Base-by-base conservation (phyloP, 192 early-diverging fungal species). In the Dissophora ornata region DNA sequence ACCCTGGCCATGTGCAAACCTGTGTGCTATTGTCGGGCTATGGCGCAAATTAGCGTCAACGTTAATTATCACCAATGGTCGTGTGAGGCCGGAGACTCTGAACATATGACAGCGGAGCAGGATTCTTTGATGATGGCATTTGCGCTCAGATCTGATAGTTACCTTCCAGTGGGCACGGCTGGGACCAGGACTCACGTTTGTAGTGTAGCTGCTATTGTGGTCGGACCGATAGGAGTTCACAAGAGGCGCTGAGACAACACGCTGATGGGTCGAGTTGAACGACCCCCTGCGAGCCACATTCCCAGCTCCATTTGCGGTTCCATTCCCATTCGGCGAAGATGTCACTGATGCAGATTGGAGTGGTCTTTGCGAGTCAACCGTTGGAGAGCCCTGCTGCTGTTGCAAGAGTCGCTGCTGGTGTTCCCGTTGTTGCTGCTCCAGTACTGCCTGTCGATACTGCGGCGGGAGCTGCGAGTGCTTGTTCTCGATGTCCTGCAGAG, bases 131-230 rank as follows among this genome's bases (percentile, higher is more conserved):
- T 38, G 36, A 38, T 38, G 7, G 36, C 36, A 13, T 38, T 6
- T 38, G 36, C 36, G 36, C 13, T 13, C 36, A 38, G 36, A 38
- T 38, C 36, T 38, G 36, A 6, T n/a, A n/a, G n/a, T 38, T 75
- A 66, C 71, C 71, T 75, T 75, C 71, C 71, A 75, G 29, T 75
- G 71, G n/a, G 71, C 71, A 47, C 71, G 71, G 24, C 62, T 46
- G 10, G 71, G 71, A 3, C 71, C 63, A 33, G 51, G 13, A 47
- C 15, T 47, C 16, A 50, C 0, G 36, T 19, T 41, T 2, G 22
- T 16, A 21, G 55, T 57, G 41, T 48, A 19, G n/a, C 16, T 51
- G 1, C 44, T 38, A 13, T 32, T 44, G 5, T 63, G 55, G 48
- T 62, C 42, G 5, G 51, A 11, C 7, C 71, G 71, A 48, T 75